Conservation (phyloP, 2,329 filamentous ascomycete genomes). For the Raffaelea ambrosiae region DNA sequence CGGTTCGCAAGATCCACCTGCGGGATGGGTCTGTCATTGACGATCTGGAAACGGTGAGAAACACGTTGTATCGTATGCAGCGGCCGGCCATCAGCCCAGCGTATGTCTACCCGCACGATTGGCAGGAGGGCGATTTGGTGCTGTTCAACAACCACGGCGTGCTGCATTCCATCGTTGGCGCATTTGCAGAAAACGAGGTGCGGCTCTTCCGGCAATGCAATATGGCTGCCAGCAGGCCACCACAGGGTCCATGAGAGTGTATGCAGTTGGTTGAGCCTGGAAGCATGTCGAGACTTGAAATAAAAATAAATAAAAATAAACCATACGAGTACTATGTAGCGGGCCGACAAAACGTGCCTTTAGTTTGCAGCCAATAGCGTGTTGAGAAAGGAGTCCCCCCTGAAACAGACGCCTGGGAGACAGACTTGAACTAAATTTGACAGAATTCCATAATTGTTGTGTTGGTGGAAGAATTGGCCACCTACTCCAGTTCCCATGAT, state of each 20-base stretch:
- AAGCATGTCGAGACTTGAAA: too few species aligned
- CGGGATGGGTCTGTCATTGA: constrained; percentile 59
- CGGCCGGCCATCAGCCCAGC: constrained; percentile 62
- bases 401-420: too few species aligned
- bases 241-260: constrained; percentile 7
- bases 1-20: constrained; percentile 59
- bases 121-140: constrained; percentile 68
- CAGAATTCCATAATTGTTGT: too few species aligned
- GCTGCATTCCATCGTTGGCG: constrained; percentile 67
- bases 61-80: constrained; percentile 48
- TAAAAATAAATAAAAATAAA: too few species aligned
- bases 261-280: too few species aligned
- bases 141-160: constrained; percentile 73
- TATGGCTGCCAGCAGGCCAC: constrained; percentile 49
- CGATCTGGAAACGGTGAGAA: constrained; percentile 35
- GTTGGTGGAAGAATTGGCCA: too few species aligned
- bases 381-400: too few species aligned
- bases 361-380: too few species aligned
- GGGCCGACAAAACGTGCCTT: too few species aligned
- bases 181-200: constrained; percentile 64
- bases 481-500: too few species aligned
- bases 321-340: too few species aligned
- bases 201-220: constrained; percentile 73
- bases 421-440: too few species aligned
- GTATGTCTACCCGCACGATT: constrained; percentile 65